phyloP scores from a whole-genome alignment of 805 yeast species.

The Candida wancherniae region DNA sequence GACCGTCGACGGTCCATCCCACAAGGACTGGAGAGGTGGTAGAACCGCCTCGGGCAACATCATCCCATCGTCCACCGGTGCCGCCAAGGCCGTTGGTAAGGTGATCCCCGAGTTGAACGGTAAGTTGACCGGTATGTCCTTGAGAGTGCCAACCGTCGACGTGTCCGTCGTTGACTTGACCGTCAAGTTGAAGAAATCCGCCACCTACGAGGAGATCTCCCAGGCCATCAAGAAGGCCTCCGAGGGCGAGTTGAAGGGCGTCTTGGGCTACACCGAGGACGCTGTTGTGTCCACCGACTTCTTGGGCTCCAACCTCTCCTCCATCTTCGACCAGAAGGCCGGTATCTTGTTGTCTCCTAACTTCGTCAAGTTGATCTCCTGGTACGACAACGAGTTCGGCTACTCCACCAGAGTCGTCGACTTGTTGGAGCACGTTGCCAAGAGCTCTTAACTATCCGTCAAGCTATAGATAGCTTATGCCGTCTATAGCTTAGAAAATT shows the following conservation, averaged over 20 bases:
- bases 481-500: conserved; percentile 7
- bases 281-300: conserved; percentile 90
- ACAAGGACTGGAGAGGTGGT: conserved; percentile 98
- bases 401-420: conserved; percentile 96
- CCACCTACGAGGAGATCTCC: conserved; percentile 81
- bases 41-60: conserved; percentile 95
- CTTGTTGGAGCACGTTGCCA: conserved; percentile 76
- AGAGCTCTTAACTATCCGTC: conserved; percentile 20
- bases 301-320: conserved; percentile 77
- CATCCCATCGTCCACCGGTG: conserved; percentile 95
- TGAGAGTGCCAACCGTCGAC: conserved; percentile 92
- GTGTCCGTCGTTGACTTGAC: conserved; percentile 93
- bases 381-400: conserved; percentile 97
- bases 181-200: conserved; percentile 68
- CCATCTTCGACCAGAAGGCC: conserved; percentile 87
- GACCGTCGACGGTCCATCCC: conserved; percentile 95
- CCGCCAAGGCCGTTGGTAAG: conserved; percentile 96
- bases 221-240: conserved; percentile 71
- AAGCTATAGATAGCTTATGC: conserved; percentile 11
- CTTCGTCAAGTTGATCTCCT: conserved; percentile 85
- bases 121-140: conserved; percentile 89
- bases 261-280: conserved; percentile 87
- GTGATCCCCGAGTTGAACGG: conserved; percentile 89
- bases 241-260: conserved; percentile 73
- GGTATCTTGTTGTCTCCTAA: conserved; percentile 84